Conservation (phyloP, 257 asterid species). For the Solanum dulcamara region DNA sequence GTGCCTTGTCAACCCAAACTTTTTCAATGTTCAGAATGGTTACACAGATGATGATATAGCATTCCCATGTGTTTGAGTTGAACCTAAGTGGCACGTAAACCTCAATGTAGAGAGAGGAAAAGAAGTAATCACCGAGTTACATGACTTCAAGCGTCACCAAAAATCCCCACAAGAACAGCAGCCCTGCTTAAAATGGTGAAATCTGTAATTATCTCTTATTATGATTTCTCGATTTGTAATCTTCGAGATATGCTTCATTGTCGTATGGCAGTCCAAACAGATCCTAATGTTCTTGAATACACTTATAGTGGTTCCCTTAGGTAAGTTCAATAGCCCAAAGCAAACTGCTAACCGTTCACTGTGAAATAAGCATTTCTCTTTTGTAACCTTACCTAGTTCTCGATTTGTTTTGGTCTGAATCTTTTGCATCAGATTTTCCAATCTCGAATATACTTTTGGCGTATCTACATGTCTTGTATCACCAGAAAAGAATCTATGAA, state of each 20-base stretch:
- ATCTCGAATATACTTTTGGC: neutral
- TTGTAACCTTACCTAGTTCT: neutral
- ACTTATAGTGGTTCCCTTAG: constrained; percentile 4
- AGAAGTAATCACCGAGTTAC: neutral
- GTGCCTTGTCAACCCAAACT: neutral
- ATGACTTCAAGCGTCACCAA: neutral
- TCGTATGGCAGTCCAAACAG: constrained; percentile 7
- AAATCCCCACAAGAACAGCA: constrained; percentile 15
- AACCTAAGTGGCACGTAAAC: neutral
- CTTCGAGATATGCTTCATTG: constrained; percentile 9
- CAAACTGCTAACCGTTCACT: constrained; percentile 16
- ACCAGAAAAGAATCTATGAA: constrained; percentile 14
- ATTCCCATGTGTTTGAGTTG: neutral
- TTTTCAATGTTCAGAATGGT: neutral
- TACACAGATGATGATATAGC: neutral
- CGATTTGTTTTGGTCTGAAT: neutral
- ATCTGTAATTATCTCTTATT: constrained; percentile 14
- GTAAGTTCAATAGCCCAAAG: constrained; percentile 9
- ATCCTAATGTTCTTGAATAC: constrained; percentile 14
- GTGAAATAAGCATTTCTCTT: constrained; percentile 1
- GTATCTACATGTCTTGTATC: constrained; percentile 4
- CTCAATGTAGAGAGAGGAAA: neutral
- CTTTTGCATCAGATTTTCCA: constrained; percentile 1
- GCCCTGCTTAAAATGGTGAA: constrained; percentile 19
- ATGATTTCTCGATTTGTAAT: neutral